Conservation (phyloP, 768 basidiomycete species). For the Pholiota molesta region DNA sequence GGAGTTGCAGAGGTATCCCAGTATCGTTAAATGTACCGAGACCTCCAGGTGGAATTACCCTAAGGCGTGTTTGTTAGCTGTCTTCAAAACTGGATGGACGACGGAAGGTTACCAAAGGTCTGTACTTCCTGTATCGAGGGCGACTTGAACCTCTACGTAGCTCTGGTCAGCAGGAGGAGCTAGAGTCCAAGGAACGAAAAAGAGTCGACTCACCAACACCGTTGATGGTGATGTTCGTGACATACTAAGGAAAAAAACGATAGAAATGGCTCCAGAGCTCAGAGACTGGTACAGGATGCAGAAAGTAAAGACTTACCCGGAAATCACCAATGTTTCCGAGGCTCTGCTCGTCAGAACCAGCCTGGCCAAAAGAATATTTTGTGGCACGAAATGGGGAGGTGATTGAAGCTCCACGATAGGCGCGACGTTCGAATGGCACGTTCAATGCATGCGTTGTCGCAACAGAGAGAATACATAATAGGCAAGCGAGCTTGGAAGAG, state of each 20-base stretch:
- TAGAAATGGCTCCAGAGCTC: not conserved
- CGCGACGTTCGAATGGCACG: not conserved
- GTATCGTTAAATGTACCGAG: slow-evolving; percentile 37
- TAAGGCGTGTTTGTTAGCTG: slow-evolving; percentile 4
- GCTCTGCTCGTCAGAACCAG: not conserved
- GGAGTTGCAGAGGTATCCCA: slow-evolving; percentile 26
- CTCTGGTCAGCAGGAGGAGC: not conserved
- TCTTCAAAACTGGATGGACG: not conserved
- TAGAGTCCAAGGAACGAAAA: not conserved
- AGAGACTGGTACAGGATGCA: not conserved
- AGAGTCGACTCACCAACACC: slow-evolving; percentile 12
- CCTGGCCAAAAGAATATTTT: not conserved
- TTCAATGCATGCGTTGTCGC: not conserved
- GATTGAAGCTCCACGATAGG: not conserved
- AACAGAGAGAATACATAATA: not conserved
- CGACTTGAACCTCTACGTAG: slow-evolving; percentile 29
- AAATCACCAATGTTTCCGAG: not conserved
- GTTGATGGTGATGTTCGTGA: slow-evolving; percentile 35
- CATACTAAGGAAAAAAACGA: slow-evolving; percentile 22
- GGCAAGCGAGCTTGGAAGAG: not conserved
- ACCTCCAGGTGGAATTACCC: slow-evolving; percentile 37
- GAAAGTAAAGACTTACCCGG: not conserved
- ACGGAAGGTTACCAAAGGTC: slow-evolving; percentile 34
- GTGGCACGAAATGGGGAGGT: not conserved
- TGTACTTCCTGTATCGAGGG: slow-evolving; percentile 42